A percentile compares a stretch with the other conserved stretches of the same genome.
Evolutionary conservation across 805 yeast genomes (phyloP).

Genomic region (Candida golubevii): DNA sequence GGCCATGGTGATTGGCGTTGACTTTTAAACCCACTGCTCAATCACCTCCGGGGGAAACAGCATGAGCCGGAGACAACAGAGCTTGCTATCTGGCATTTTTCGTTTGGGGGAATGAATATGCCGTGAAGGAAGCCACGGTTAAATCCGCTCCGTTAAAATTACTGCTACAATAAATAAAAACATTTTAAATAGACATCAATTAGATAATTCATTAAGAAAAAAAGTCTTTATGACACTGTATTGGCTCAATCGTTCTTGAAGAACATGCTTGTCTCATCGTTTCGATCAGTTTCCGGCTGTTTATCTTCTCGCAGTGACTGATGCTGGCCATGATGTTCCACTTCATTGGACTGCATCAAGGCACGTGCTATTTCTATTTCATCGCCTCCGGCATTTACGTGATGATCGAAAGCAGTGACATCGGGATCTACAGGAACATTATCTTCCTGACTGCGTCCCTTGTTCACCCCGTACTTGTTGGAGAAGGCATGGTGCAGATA

Average conservation of each 20-base stretch:
- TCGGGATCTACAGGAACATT: conserved; percentile 57
- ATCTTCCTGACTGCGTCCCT: conserved; percentile 12
- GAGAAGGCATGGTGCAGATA: conserved; percentile 10
- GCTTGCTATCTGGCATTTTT: not conserved
- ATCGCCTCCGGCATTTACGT: conserved; percentile 34
- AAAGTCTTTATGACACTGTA: not conserved
- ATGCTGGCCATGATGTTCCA: conserved; percentile 14
- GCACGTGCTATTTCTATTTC: conserved; percentile 67
- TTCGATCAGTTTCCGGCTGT: not conserved
- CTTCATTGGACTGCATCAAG: conserved; percentile 54
- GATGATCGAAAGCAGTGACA: conserved; percentile 41
- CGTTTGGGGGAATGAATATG: conserved; percentile 20
- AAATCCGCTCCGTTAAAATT: no score
- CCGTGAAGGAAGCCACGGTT: no score
- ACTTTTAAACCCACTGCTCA: conserved; percentile 42
- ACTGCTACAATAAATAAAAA: not conserved
- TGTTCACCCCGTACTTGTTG: conserved; percentile 7
- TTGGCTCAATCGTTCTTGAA: conserved; percentile 7
- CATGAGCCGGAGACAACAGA: not conserved
- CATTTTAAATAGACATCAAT: conserved; percentile 2
- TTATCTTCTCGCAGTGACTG: conserved; percentile 1
- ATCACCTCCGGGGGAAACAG: conserved; percentile 2
- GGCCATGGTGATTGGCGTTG: conserved; percentile 97
- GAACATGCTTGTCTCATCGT: conserved; percentile 16
- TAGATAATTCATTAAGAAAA: no score